Conservation (phyloP, 2,329 filamentous ascomycete genomes). For the Ophiostoma sp. region DNA sequence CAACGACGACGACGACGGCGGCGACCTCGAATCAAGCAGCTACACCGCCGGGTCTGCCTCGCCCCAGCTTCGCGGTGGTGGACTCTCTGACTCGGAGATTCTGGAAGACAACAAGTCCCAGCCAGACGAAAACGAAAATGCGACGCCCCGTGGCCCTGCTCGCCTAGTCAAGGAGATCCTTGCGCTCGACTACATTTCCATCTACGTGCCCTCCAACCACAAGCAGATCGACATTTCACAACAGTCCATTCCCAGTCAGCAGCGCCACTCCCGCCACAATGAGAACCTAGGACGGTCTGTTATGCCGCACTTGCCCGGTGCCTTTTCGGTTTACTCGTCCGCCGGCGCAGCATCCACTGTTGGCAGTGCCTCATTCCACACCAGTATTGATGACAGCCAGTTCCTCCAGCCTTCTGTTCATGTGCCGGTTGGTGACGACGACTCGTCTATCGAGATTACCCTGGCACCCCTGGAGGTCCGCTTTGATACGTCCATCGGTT, state of each 20-base stretch:
- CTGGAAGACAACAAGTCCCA: constrained; percentile 21
- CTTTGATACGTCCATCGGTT: constrained; percentile 54
- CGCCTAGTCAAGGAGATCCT: constrained; percentile 54
- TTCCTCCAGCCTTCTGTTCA: constrained; percentile 12
- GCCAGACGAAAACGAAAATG: constrained; percentile 42
- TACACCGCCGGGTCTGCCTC: constrained; percentile 9
- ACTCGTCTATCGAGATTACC: constrained; percentile 44
- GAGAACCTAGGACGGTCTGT: constrained; percentile 36
- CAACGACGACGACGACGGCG: background rate
- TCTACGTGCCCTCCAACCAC: constrained; percentile 51
- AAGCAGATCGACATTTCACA: constrained; percentile 39
- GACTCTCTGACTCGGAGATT: background rate
- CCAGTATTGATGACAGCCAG: constrained; percentile 26
- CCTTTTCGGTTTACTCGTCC: constrained; percentile 50
- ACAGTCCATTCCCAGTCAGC: background rate
- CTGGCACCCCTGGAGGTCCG: constrained; percentile 49
- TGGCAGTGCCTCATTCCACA: constrained; percentile 15
- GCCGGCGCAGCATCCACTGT: constrained; percentile 20
- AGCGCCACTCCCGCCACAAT: constrained; percentile 11
- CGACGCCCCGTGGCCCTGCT: constrained; percentile 50
- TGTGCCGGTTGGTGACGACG: constrained; percentile 24
- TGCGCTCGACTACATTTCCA: constrained; percentile 46
- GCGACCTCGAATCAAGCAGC: background rate
- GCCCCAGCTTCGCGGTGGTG: constrained; percentile 5
- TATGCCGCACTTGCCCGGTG: constrained; percentile 53